Evolutionary conservation across 1,139 yeast species (phyloP).

Genomic region (Sporopachydermia cereana): DNA sequence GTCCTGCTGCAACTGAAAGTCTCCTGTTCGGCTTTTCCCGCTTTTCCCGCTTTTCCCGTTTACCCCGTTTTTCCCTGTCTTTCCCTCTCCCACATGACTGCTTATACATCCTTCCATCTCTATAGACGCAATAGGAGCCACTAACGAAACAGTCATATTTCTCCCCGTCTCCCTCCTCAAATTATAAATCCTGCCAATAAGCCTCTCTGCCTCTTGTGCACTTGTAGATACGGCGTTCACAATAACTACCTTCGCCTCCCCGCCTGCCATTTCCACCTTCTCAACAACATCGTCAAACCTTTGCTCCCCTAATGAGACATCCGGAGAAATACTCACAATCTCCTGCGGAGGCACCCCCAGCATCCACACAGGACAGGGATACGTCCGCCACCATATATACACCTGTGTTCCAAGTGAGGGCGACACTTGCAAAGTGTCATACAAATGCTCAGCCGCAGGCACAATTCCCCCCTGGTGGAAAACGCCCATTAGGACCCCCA

Average conservation of each 20-base stretch:
- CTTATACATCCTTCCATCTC: conserved; percentile 17
- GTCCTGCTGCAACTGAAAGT: conserved; percentile 18
- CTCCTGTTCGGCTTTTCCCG: conserved; percentile 4
- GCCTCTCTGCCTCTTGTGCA: conserved; percentile 17
- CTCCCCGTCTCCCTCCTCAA: conserved; percentile 11
- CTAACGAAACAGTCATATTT: conserved; percentile 22
- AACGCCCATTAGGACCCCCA: conserved; percentile 63
- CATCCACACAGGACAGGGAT: conserved; percentile 87
- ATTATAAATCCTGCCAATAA: conserved; percentile 14
- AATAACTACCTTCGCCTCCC: conserved; percentile 21
- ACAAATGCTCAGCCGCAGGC: conserved; percentile 41
- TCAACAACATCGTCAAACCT: conserved; percentile 17
- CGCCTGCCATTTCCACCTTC: conserved; percentile 10
- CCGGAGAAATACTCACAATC: conserved; percentile 20
- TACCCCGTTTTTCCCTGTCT: conserved; percentile 5
- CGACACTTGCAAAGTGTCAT: conserved; percentile 20
- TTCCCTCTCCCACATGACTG: conserved; percentile 18
- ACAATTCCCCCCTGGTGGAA: conserved; percentile 88
- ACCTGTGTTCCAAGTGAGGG: conserved; percentile 19
- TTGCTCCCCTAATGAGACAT: conserved; percentile 18
- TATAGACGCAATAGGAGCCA: conserved; percentile 42
- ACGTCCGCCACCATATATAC: conserved; percentile 88
- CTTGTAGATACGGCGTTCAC: conserved; percentile 53
- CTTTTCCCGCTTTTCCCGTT: conserved; percentile 2
- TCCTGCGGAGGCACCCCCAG: conserved; percentile 31